Conservation (phyloP, 2,329 filamentous ascomycete genomes). For the Ophiocordyceps sinensis region DNA sequence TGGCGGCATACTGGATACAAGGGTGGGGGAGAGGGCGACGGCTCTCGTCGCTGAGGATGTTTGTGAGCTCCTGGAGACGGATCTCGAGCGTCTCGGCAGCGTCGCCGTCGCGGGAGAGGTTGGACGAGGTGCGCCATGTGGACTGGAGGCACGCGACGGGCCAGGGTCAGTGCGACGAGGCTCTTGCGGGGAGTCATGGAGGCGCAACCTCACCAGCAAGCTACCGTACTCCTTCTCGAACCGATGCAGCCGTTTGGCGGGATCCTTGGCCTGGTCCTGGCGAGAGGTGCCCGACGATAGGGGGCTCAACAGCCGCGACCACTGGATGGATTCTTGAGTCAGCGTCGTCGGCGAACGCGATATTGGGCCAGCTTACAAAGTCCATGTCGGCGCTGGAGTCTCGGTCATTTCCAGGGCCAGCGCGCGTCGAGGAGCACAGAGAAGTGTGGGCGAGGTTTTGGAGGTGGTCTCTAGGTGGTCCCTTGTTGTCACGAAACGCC, state of each 20-base stretch:
- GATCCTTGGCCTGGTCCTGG: conserved; percentile 47
- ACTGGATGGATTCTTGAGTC: conserved; percentile 24
- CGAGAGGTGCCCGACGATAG: conserved; percentile 39
- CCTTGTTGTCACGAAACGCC: not conserved
- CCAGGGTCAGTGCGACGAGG: not conserved
- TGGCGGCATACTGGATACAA: conserved; percentile 75
- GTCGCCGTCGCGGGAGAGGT: conserved; percentile 44
- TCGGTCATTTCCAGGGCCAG: conserved; percentile 23
- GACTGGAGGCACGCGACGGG: conserved; percentile 16
- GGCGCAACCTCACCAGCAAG: conserved; percentile 33
- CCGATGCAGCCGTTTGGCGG: conserved; percentile 47
- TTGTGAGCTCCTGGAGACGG: conserved; percentile 48
- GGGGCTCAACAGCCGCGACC: conserved; percentile 53
- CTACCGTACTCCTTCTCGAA: conserved; percentile 54
- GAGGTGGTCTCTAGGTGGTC: not conserved
- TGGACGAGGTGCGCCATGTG: conserved; percentile 47
- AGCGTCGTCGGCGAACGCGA: not conserved
- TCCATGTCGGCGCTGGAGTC: conserved; percentile 15
- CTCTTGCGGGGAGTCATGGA: not conserved
- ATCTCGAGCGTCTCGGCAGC: conserved; percentile 48
- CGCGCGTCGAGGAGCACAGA: conserved; percentile 1
- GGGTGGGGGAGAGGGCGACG: conserved; percentile 79
- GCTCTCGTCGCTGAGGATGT: conserved; percentile 76
- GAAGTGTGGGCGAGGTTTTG: not conserved
- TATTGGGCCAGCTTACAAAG: not conserved